phyloP scores from a whole-genome alignment of 192 early-diverging fungal genomes.

The Backusella macrospora region DNA sequence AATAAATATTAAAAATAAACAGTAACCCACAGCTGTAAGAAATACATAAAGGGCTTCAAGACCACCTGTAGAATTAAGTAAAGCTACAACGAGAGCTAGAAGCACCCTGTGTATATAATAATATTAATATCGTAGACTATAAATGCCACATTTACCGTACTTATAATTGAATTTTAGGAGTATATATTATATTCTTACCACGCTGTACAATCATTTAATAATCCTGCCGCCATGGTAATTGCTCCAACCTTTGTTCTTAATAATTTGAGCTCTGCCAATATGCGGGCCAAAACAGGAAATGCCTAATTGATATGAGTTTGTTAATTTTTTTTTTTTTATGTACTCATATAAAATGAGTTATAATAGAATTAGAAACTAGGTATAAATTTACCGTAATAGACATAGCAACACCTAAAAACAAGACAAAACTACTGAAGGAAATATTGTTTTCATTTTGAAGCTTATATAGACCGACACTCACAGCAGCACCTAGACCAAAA shows the following conservation, averaged over 20 bases:
- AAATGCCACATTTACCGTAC: no score
- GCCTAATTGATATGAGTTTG: slow-evolving; percentile 47
- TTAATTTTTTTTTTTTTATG: no score
- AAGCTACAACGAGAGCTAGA: slow-evolving; percentile 80
- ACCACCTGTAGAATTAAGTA: slow-evolving; percentile 74
- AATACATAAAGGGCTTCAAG: slow-evolving; percentile 85
- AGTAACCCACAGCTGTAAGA: slow-evolving; percentile 69
- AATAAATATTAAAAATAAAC: slow-evolving; percentile 68
- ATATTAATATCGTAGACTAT: not conserved
- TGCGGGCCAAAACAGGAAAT: slow-evolving; percentile 94
- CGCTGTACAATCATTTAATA: slow-evolving; percentile 85
- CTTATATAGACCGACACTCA: slow-evolving; percentile 72
- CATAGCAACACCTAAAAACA: slow-evolving; percentile 92
- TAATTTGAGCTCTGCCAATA: slow-evolving; percentile 87
- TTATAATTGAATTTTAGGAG: no score
- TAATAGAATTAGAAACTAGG: not conserved
- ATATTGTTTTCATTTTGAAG: slow-evolving; percentile 46
- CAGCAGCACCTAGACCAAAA: slow-evolving; percentile 78
- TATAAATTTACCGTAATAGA: slow-evolving; percentile 68
- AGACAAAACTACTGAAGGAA: slow-evolving; percentile 74
- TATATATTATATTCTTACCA: slow-evolving; percentile 60
- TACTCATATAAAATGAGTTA: not conserved
- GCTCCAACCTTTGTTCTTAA: slow-evolving; percentile 80
- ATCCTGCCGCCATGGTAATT: slow-evolving; percentile 83
- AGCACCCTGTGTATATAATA: slow-evolving; percentile 41